Conservation (phyloP, 75 land plant species). For the Pinus taeda region DNA sequence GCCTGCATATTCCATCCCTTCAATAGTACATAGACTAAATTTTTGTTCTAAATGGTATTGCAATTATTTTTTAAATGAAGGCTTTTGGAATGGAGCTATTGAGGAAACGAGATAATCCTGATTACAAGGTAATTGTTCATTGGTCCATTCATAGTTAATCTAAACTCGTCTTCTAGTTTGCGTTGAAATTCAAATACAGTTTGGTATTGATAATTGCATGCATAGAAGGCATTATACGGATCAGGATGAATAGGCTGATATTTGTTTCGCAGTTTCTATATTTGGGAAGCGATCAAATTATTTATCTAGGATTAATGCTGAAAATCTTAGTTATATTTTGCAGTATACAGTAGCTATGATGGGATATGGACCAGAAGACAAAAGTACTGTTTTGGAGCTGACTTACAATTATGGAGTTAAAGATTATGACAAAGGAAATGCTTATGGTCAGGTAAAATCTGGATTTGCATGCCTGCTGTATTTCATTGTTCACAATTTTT, state of each 20-base stretch:
- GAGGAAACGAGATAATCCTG: conserved; percentile 87
- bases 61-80: conserved; percentile 26
- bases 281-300: not conserved
- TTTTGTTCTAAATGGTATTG: not conserved
- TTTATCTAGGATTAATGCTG: not conserved
- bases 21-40: not conserved
- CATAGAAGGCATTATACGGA: not conserved
- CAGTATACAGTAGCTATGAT: conserved; percentile 96
- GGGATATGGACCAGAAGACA: conserved; percentile 97
- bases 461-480: not conserved
- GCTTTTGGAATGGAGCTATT: conserved; percentile 98
- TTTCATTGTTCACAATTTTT: not conserved
- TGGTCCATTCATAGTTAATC: not conserved
- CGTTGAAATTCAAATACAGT: not conserved
- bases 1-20: not conserved
- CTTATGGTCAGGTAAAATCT: conserved; percentile 73
- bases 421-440: conserved; percentile 88
- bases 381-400: conserved; percentile 87
- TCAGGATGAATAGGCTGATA: not conserved
- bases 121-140: conserved; percentile 66
- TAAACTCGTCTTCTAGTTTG: not conserved
- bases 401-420: conserved; percentile 91
- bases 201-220: not conserved
- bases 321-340: not conserved
- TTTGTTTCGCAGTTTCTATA: not conserved